phyloP scores from a whole-genome alignment of 164 flowering plant species.

The Euptelea pleiosperma region DNA sequence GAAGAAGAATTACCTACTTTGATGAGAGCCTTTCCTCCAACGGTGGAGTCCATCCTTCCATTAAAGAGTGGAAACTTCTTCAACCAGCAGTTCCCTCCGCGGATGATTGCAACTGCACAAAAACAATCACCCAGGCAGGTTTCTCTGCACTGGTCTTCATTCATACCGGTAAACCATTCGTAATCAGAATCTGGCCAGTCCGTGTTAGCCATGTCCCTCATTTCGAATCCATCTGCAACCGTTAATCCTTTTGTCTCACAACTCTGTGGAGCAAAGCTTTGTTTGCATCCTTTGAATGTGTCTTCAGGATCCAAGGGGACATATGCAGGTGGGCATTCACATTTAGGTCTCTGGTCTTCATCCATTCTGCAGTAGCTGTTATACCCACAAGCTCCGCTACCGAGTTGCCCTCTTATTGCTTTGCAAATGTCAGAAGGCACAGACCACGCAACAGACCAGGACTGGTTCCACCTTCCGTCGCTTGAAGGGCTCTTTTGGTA shows the following conservation, averaged over 20 bases:
- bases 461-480: neutral
- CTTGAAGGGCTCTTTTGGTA: conserved; percentile 11
- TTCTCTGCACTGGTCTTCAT: conserved; percentile 32
- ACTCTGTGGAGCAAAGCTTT: neutral
- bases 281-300: conserved; percentile 13
- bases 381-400: conserved; percentile 18
- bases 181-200: conserved; percentile 36
- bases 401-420: neutral
- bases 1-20: conserved; percentile 1
- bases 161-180: neutral
- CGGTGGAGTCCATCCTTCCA: conserved; percentile 22
- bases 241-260: neutral
- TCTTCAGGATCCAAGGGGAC: neutral
- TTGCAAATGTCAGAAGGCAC: conserved; percentile 24
- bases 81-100: conserved; percentile 33
- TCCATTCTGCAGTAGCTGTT: conserved; percentile 6
- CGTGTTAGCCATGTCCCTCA: conserved; percentile 19
- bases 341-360: neutral
- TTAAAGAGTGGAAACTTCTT: conserved; percentile 33
- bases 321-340: conserved; percentile 17
- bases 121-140: conserved; percentile 44
- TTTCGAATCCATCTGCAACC: conserved; percentile 2
- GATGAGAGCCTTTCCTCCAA: conserved; percentile 27
- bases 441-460: conserved; percentile 15
- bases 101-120: conserved; percentile 38